phyloP scores from a whole-genome alignment of 768 basidiomycete genomes.

The Rhizopogon vulgaris region DNA sequence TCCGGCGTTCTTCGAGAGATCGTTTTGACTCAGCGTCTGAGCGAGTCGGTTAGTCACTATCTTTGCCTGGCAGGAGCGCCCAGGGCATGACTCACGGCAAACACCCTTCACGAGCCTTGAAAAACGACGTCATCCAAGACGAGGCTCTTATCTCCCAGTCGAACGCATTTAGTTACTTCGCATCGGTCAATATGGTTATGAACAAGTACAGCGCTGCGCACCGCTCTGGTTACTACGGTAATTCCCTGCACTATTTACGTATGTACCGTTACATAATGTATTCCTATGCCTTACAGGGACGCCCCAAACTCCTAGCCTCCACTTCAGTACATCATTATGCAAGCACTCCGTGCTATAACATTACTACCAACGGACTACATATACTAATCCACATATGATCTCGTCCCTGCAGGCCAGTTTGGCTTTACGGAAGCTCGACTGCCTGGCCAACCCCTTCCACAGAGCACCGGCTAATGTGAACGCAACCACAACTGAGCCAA shows the following conservation, averaged over 20 bases:
- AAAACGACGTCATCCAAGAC: slow-evolving; percentile 64
- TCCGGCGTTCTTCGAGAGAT: no score
- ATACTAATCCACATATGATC: slow-evolving; percentile 50
- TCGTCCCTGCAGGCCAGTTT: slow-evolving; percentile 80
- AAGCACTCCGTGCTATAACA: slow-evolving; percentile 68
- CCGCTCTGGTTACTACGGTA: slow-evolving; percentile 78
- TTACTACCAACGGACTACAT: slow-evolving; percentile 53
- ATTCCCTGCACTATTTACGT: slow-evolving; percentile 2
- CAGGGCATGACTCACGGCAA: no score
- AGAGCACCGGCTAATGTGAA: slow-evolving; percentile 31
- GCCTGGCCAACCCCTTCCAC: slow-evolving; percentile 55
- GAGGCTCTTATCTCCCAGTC: slow-evolving; percentile 51
- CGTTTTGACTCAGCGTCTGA: no score
- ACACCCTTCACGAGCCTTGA: no score
- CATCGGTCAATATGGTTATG: slow-evolving; percentile 69
- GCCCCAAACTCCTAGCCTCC: slow-evolving; percentile 83
- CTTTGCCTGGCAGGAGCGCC: no score
- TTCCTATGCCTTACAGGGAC: slow-evolving; percentile 43
- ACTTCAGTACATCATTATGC: slow-evolving; percentile 74
- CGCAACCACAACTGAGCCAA: slow-evolving; percentile 44
- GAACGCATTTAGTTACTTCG: slow-evolving; percentile 68
- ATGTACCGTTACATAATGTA: not conserved
- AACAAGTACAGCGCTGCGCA: slow-evolving; percentile 86
- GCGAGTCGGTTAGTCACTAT: no score
- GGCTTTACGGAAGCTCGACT: slow-evolving; percentile 64